A percentile compares a stretch with the other conserved stretches of the same genome.
Conservation (phyloP, 2,329 filamentous ascomycete species). For the Teratosphaeria destructans region DNA sequence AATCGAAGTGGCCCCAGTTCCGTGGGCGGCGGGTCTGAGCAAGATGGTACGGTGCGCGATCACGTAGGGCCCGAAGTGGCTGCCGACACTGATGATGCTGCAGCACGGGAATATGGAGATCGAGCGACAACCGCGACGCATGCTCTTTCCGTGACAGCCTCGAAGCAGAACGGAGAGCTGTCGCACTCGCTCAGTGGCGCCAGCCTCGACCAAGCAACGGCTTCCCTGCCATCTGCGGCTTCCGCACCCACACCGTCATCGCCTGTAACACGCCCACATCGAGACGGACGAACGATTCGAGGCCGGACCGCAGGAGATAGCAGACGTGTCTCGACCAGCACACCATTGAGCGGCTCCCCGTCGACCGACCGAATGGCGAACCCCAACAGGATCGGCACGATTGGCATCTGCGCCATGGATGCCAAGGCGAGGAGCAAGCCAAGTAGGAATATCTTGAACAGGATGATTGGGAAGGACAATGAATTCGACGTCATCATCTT, state of each 20-base stretch:
- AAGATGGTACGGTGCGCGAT: conserved; percentile 27
- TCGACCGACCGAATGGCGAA: conserved; percentile 58
- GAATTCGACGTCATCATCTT: conserved; percentile 98
- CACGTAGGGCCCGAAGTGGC: not conserved
- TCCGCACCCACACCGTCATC: conserved; percentile 49
- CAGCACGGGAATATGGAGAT: conserved; percentile 3
- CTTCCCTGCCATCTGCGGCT: conserved; percentile 54
- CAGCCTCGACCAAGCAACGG: conserved; percentile 62
- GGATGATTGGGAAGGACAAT: conserved; percentile 76
- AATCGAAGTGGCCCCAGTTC: conserved; percentile 45
- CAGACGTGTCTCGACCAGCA: conserved; percentile 71
- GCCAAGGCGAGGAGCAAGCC: conserved; percentile 95
- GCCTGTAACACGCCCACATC: conserved; percentile 8
- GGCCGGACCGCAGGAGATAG: conserved; percentile 44
- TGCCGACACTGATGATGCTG: not conserved
- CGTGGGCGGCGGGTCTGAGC: conserved; percentile 34
- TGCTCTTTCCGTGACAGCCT: conserved; percentile 33
- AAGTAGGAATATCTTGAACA: conserved; percentile 88
- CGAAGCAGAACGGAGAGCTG: conserved; percentile 33
- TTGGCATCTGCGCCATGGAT: conserved; percentile 92
- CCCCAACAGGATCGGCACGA: conserved; percentile 48
- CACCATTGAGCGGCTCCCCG: conserved; percentile 69
- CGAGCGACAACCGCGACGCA: conserved; percentile 34
- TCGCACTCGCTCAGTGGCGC: conserved; percentile 25
- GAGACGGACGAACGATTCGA: conserved; percentile 27